Evolutionary conservation across 106 monocot species (phyloP).

Genomic region (Cymbidium sinense): DNA sequence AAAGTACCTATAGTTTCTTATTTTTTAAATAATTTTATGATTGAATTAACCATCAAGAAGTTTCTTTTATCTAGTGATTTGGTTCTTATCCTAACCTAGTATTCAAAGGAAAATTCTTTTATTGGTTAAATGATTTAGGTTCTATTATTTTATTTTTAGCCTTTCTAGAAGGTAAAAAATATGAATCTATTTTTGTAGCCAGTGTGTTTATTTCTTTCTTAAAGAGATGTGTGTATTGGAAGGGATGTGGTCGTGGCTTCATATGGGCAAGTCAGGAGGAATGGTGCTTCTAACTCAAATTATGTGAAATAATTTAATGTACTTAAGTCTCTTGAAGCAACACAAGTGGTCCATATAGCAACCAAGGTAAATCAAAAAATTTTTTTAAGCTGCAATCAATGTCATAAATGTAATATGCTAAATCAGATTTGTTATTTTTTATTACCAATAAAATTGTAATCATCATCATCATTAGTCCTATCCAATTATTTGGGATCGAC

Average conservation of each 20-base stretch:
- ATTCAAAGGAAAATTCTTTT: neutral
- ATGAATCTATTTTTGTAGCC: neutral
- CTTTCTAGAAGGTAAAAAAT: neutral
- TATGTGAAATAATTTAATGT: neutral
- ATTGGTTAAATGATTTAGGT: neutral
- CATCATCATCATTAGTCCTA: neutral
- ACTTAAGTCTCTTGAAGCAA: neutral
- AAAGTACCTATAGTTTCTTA: neutral
- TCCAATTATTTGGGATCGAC: neutral
- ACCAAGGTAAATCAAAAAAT: neutral
- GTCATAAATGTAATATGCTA: neutral
- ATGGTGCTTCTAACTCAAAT: neutral
- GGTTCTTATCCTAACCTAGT: neutral
- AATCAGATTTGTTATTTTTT: neutral
- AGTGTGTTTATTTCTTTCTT: neutral
- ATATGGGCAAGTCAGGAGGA: neutral
- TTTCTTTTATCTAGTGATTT: neutral
- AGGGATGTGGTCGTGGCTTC: neutral
- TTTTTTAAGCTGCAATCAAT: neutral
- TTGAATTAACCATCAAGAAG: neutral
- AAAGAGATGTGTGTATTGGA: neutral
- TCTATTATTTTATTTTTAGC: neutral
- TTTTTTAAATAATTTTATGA: neutral
- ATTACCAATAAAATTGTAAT: neutral
- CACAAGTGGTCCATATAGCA: neutral